Base-by-base conservation (phyloP, 495 filamentous ascomycete species). In the Penicillium manginii region DNA sequence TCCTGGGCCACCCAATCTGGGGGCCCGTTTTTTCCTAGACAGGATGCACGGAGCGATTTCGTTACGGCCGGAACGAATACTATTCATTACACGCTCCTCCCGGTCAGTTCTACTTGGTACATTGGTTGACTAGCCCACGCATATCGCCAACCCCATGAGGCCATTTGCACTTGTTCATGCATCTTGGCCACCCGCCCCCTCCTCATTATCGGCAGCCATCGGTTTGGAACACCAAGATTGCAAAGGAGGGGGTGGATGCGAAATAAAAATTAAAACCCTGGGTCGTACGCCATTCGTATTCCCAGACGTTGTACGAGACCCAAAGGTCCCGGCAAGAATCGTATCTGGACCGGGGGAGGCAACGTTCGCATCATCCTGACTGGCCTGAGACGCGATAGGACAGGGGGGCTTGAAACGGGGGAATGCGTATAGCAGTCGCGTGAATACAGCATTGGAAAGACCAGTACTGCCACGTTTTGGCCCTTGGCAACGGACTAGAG, bases 401-500 rank as follows among this genome's bases (percentile, higher is more conserved):
- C 23, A 17, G 29, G 50, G 57, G 46, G 51, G 54, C 23, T 53
- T 61, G 53, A 61, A 61, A 61, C 47, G 52, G 47, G 55, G 18
- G 42, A 58, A 39, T 58, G 37, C 52, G 58, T 39, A 47, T n/a
- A 22, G n/a, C 18, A 19, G 9, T 43, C 2, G 40, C 2, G 40
- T 43, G 40, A n/a, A 19, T 43, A n/a, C 6, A 43, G 35, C 51
- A 43, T 18, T 33, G 33, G 48, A 50, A 35, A 26, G 48, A 18
- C 17, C 0, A 11, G 12, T 23, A 33, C 21, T 50, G 45, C 46
- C 42, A 33, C 18, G 14, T 48, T 45, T 45, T 40, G n/a, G 39
- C 37, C 50, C 64, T 67, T 70, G 64, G 64, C 61, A 63, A 54
- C 54, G 58, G 61, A 62, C 66, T 69, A 69, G 62, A 53, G 53